Evolutionary conservation across 2,329 filamentous ascomycete species (phyloP).

Genomic region (Ploettnerulaceae sp.): DNA sequence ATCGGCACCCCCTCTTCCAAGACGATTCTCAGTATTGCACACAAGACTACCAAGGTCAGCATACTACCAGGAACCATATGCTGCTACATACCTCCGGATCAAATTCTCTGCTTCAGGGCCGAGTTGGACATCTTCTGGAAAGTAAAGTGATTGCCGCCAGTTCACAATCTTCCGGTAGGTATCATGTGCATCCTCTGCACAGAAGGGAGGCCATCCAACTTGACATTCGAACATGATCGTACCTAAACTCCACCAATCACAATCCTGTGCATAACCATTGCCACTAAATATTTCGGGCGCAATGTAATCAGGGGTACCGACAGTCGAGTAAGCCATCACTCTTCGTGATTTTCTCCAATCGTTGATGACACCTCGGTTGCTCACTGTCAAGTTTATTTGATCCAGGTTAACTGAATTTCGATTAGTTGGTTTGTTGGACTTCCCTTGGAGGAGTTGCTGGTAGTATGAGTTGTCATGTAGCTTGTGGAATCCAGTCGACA

Average conservation of each 20-base stretch:
- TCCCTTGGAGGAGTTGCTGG: slow-evolving; percentile 84
- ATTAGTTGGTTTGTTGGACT: slow-evolving; percentile 67
- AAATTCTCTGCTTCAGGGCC: slow-evolving; percentile 86
- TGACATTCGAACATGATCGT: slow-evolving; percentile 99
- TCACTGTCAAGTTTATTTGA: slow-evolving; percentile 96
- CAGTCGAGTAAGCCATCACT: slow-evolving; percentile 95
- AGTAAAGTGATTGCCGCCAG: slow-evolving; percentile 93
- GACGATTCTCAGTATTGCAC: slow-evolving; percentile 86
- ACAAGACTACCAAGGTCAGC: slow-evolving; percentile 62
- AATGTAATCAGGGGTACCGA: slow-evolving; percentile 97
- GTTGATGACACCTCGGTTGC: slow-evolving; percentile 96
- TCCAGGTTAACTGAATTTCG: slow-evolving; percentile 93
- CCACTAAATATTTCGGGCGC: slow-evolving; percentile 97
- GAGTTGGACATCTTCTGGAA: slow-evolving; percentile 90
- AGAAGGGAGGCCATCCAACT: slow-evolving; percentile 98
- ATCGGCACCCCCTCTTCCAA: slow-evolving; percentile 79
- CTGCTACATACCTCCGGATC: slow-evolving; percentile 69
- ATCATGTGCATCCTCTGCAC: slow-evolving; percentile 93
- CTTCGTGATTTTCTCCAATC: slow-evolving; percentile 96
- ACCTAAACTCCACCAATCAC: slow-evolving; percentile 98
- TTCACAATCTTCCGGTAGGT: slow-evolving; percentile 99
- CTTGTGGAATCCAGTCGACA: slow-evolving; percentile 97
- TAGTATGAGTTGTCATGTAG: slow-evolving; percentile 98
- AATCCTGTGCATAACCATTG: slow-evolving; percentile 92
- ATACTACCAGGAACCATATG: neutral